phyloP scores from a whole-genome alignment of 169 alveolate genomes.

The Eimeria praecox region DNA sequence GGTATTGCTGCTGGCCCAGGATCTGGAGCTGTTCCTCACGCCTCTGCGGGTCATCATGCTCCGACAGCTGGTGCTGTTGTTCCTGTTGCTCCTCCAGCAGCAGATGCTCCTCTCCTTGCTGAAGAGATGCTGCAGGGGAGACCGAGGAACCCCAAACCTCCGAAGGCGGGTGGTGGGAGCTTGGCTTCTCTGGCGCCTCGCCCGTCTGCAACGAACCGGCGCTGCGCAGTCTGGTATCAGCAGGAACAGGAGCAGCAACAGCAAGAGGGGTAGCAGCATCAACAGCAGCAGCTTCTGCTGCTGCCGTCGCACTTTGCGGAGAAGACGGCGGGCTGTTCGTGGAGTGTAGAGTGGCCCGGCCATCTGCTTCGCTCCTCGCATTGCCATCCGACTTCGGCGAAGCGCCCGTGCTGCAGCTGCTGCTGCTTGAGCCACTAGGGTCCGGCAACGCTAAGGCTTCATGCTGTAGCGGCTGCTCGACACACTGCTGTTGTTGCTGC shows the following conservation, averaged over 20 bases:
- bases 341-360: background rate
- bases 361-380: background rate
- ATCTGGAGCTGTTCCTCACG: background rate
- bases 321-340: background rate
- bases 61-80: slow-evolving; percentile 37
- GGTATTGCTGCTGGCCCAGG: background rate
- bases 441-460: background rate
- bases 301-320: background rate
- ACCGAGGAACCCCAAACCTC: background rate
- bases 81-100: slow-evolving; percentile 27
- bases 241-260: slow-evolving; percentile 37
- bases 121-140: slow-evolving; percentile 9
- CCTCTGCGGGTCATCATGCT: slow-evolving; percentile 4
- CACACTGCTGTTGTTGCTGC: slow-evolving; percentile 6
- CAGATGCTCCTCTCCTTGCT: background rate
- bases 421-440: background rate
- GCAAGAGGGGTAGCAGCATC: background rate
- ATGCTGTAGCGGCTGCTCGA: slow-evolving; percentile 12
- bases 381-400: slow-evolving; percentile 7
- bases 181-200: slow-evolving; percentile 11
- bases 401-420: slow-evolving; percentile 43
- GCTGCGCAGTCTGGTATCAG: background rate
- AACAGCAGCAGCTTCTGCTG: slow-evolving; percentile 21
- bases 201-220: background rate
- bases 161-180: slow-evolving; percentile 26